A percentile compares a stretch with the other conserved stretches of the same genome.
Evolutionary conservation across 2,329 filamentous ascomycete genomes (phyloP).

Genomic region (Ascocoryne sarcoides): DNA sequence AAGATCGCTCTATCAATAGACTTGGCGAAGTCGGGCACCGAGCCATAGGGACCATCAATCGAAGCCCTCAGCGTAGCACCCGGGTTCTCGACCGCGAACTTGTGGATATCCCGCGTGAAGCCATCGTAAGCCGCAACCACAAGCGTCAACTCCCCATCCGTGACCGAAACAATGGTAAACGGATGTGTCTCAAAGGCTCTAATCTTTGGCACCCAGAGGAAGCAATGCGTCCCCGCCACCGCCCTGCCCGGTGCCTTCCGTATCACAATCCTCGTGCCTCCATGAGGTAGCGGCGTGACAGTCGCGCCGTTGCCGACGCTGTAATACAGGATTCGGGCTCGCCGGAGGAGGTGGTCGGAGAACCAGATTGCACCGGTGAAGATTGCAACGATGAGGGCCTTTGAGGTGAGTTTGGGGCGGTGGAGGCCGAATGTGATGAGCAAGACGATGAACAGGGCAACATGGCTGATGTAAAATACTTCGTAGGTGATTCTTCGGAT

Average conservation of each 20-base stretch:
- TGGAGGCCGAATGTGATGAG: conserved; percentile 43
- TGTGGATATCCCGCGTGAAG: conserved; percentile 47
- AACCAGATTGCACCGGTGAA: conserved; percentile 40
- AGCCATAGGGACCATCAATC: conserved; percentile 51
- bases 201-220: conserved; percentile 53
- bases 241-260: conserved; percentile 38
- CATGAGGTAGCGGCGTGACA: conserved; percentile 43
- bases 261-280: conserved; percentile 44
- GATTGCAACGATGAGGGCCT: conserved; percentile 34
- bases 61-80: conserved; percentile 41
- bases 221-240: conserved; percentile 50
- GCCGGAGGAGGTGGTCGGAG: conserved; percentile 41
- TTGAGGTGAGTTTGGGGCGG: conserved; percentile 36
- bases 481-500: conserved; percentile 40
- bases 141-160: conserved; percentile 38
- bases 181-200: conserved; percentile 52
- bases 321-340: conserved; percentile 34
- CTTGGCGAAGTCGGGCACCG: conserved; percentile 40
- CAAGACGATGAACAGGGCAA: conserved; percentile 39
- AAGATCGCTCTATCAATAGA: conserved; percentile 45
- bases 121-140: conserved; percentile 48
- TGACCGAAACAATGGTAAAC: conserved; percentile 48
- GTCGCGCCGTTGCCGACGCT: conserved; percentile 42
- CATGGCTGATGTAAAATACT: conserved; percentile 44
- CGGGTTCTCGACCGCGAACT: conserved; percentile 40